Evolutionary conservation across 2,329 filamentous ascomycete species (phyloP).

Genomic region (Ophiocordyceps camponoti-floridani): DNA sequence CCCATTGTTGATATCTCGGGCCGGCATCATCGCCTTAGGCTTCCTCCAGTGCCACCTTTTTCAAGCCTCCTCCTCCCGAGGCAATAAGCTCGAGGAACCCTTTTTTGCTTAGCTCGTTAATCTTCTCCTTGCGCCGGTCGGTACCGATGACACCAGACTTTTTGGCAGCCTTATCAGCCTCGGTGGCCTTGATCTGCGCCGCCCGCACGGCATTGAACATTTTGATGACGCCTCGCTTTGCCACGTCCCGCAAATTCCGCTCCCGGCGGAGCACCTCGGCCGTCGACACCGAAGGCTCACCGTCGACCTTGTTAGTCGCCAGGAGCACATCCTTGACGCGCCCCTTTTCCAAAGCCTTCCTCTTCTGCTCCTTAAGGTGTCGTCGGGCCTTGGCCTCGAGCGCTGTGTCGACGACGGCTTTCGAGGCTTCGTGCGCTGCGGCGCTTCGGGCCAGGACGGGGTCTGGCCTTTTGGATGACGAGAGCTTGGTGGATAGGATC

Average conservation of each 20-base stretch:
- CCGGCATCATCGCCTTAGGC: slow-evolving; percentile 11
- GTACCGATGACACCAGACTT: slow-evolving; percentile 64
- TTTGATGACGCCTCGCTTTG: slow-evolving; percentile 85
- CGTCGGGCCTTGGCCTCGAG: slow-evolving; percentile 68
- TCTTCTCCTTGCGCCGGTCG: slow-evolving; percentile 63
- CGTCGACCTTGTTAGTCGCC: slow-evolving; percentile 32
- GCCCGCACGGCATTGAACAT: slow-evolving; percentile 90
- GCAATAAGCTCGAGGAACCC: slow-evolving; percentile 86
- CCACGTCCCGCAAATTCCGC: slow-evolving; percentile 66
- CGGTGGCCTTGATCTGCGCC: slow-evolving; percentile 74
- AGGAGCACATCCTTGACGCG: slow-evolving; percentile 73
- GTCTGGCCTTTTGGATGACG: slow-evolving; percentile 63
- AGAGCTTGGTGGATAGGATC: slow-evolving; percentile 79
- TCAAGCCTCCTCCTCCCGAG: slow-evolving; percentile 39
- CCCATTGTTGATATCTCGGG: background rate
- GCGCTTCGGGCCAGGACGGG: slow-evolving; percentile 80
- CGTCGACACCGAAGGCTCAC: slow-evolving; percentile 23
- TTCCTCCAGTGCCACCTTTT: slow-evolving; percentile 41
- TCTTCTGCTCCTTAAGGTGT: slow-evolving; percentile 67
- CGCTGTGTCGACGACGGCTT: slow-evolving; percentile 54
- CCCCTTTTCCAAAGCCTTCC: slow-evolving; percentile 65
- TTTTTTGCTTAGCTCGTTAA: slow-evolving; percentile 93
- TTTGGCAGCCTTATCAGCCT: slow-evolving; percentile 53
- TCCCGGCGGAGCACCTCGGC: slow-evolving; percentile 50
- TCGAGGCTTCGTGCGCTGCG: slow-evolving; percentile 53